Percentiles rank a stretch among this genome's conserved stretches.
Evolutionary conservation across 208 protist genomes (phyloP).

Genomic region (Leptomonas seymouri): DNA sequence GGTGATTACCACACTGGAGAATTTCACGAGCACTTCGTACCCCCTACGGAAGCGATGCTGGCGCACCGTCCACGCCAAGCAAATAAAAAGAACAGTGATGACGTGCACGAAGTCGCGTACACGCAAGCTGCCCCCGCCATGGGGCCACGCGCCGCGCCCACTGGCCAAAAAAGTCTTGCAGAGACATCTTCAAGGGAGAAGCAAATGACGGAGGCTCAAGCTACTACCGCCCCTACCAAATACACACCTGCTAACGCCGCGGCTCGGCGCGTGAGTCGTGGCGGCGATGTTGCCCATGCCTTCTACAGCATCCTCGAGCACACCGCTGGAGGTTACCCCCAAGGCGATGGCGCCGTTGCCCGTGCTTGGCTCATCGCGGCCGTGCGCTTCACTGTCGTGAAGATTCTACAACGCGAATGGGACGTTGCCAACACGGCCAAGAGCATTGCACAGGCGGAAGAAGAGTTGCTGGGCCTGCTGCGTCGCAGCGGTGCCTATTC

Average conservation of each 20-base stretch:
- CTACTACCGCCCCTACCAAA: neutral
- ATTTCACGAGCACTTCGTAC: conserved; percentile 39
- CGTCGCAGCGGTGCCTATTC: conserved; percentile 1
- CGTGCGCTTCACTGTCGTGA: conserved; percentile 40
- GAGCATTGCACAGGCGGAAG: conserved; percentile 21
- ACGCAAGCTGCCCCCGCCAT: neutral
- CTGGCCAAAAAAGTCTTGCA: neutral
- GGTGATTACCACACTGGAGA: neutral
- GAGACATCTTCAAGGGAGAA: neutral
- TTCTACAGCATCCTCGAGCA: conserved; percentile 29
- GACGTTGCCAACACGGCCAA: conserved; percentile 11
- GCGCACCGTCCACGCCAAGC: conserved; percentile 12
- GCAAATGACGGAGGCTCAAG: neutral
- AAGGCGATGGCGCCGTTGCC: conserved; percentile 15
- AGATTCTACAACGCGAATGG: conserved; percentile 37
- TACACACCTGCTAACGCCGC: neutral
- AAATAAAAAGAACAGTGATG: neutral
- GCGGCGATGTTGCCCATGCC: conserved; percentile 11
- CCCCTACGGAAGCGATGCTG: conserved; percentile 35
- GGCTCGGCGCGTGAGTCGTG: neutral
- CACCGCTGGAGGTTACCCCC: neutral
- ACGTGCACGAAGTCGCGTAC: neutral
- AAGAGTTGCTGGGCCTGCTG: conserved; percentile 24
- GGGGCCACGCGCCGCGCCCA: neutral
- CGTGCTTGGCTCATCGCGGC: conserved; percentile 37